phyloP scores from a whole-genome alignment of 768 basidiomycete species.

The Podaxis carcinomalis region DNA sequence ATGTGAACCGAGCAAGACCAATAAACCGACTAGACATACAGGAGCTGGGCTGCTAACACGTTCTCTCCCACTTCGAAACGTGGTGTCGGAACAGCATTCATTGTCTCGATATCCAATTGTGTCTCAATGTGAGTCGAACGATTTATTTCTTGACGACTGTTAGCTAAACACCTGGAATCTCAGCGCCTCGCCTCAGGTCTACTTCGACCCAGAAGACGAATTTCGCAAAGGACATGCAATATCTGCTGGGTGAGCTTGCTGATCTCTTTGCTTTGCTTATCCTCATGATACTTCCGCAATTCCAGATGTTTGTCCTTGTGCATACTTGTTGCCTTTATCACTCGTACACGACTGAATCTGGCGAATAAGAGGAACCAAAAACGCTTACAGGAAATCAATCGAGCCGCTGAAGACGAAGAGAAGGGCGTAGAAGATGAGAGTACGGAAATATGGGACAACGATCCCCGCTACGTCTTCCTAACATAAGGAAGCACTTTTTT shows the following conservation, averaged over 20 bases:
- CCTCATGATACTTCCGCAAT: neutral
- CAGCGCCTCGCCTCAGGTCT: constrained; percentile 54
- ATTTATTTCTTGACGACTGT: neutral
- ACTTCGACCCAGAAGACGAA: constrained; percentile 46
- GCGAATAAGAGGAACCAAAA: constrained; percentile 37
- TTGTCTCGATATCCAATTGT: constrained; percentile 55
- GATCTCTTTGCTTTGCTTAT: neutral
- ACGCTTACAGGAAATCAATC: constrained; percentile 6
- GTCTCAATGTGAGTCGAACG: constrained; percentile 44
- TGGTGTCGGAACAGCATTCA: constrained; percentile 57
- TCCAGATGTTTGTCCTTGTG: constrained; percentile 40
- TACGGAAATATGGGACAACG: constrained; percentile 42
- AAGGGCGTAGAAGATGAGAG: constrained; percentile 17
- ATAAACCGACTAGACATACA: constrained; percentile 16
- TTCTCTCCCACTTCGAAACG: constrained; percentile 59
- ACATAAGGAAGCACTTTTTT: constrained; percentile 20
- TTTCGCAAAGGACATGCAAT: constrained; percentile 54
- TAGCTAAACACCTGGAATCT: neutral
- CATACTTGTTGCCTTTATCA: constrained; percentile 35
- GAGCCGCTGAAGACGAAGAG: constrained; percentile 23
- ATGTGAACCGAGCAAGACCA: neutral
- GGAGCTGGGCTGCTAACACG: constrained; percentile 58
- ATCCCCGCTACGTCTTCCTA: constrained; percentile 53
- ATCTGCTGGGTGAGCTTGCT: constrained; percentile 39
- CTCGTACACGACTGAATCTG: constrained; percentile 39